phyloP scores from a whole-genome alignment of 768 basidiomycete species.

The Mycena crocata region DNA sequence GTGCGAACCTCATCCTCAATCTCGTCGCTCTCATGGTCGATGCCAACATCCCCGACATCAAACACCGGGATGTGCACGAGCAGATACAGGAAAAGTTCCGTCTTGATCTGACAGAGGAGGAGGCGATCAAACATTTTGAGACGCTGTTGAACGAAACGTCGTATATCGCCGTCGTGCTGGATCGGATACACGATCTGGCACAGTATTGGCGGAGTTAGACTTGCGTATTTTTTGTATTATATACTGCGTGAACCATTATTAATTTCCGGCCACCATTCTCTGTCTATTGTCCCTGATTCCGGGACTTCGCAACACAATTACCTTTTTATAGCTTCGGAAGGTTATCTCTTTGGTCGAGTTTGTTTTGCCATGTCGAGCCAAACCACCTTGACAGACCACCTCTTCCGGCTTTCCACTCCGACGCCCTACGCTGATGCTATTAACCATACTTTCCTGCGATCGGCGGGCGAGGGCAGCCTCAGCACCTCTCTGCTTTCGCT shows the following conservation, averaged over 20 bases:
- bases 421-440: slow-evolving; percentile 61
- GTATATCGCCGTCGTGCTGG: slow-evolving; percentile 92
- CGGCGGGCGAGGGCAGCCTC: slow-evolving; percentile 66
- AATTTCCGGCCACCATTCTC: neutral
- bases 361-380: neutral
- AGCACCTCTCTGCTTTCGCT: slow-evolving; percentile 59
- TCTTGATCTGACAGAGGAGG: slow-evolving; percentile 93
- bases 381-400: slow-evolving; percentile 48
- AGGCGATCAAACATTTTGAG: slow-evolving; percentile 98
- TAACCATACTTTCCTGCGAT: slow-evolving; percentile 67
- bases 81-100: slow-evolving; percentile 98
- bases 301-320: neutral
- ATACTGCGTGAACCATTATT: neutral
- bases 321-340: neutral
- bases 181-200: slow-evolving; percentile 92
- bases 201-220: slow-evolving; percentile 88
- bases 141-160: slow-evolving; percentile 93
- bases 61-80: slow-evolving; percentile 86
- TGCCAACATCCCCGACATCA: slow-evolving; percentile 97
- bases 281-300: neutral
- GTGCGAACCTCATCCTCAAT: slow-evolving; percentile 96
- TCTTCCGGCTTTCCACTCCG: slow-evolving; percentile 49
- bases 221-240: neutral
- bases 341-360: slow-evolving; percentile 12
- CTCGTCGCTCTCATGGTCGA: slow-evolving; percentile 97